Evolutionary conservation across 2,329 filamentous ascomycete genomes (phyloP).

Genomic region (Lachnellula cervina): DNA sequence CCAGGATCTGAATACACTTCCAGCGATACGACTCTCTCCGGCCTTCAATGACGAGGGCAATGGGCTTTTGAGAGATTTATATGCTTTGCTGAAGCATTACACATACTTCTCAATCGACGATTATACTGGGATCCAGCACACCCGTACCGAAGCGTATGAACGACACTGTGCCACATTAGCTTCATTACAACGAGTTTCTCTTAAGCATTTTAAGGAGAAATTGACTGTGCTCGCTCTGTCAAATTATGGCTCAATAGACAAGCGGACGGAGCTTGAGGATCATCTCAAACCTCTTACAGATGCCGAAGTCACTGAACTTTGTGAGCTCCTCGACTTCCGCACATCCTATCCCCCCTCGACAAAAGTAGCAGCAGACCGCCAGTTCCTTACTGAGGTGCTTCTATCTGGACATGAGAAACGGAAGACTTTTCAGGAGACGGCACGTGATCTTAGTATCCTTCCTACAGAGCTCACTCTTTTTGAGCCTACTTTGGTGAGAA

Average conservation of each 20-base stretch:
- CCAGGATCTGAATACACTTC: conserved; percentile 76
- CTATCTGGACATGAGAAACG: conserved; percentile 70
- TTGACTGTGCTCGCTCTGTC: conserved; percentile 86
- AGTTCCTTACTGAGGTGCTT: conserved; percentile 66
- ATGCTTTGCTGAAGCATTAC: conserved; percentile 78
- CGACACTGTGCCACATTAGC: conserved; percentile 71
- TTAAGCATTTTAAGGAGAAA: conserved; percentile 84
- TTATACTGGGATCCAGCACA: conserved; percentile 75
- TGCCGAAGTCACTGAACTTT: conserved; percentile 66
- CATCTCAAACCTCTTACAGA: conserved; percentile 71
- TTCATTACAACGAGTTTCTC: conserved; percentile 70
- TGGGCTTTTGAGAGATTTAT: conserved; percentile 73
- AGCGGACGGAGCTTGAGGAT: conserved; percentile 69
- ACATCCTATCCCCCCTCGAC: conserved; percentile 74
- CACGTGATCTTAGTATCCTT: conserved; percentile 66
- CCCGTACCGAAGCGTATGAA: conserved; percentile 68
- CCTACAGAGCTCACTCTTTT: conserved; percentile 82
- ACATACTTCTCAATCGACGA: conserved; percentile 87
- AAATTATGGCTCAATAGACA: conserved; percentile 85
- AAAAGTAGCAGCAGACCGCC: conserved; percentile 57
- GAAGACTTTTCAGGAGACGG: conserved; percentile 75
- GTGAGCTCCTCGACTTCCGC: conserved; percentile 68
- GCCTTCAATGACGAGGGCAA: conserved; percentile 72
- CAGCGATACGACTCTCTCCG: conserved; percentile 73
- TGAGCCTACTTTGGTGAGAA: conserved; percentile 70